Evolutionary conservation across 306 rosid species (phyloP), one percentile per base, ranked within the genome.

Genomic region (Acacia crassicarpa): DNA sequence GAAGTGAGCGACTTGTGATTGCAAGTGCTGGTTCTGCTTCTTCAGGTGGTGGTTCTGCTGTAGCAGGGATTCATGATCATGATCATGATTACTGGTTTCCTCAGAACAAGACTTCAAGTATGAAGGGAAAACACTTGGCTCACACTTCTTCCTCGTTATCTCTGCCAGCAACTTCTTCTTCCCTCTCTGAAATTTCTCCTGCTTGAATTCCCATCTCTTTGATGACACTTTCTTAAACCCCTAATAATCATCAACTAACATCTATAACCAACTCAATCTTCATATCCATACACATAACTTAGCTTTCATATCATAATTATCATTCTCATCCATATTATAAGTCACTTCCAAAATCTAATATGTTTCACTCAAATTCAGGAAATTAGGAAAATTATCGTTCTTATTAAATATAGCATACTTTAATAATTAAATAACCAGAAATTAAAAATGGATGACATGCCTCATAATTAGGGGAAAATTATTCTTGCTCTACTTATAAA

Each of bases 161-260:
- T 88, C 93, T 25, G 30, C 82, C 14, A 94, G 80, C 91, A 84
- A 72, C 0, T 89, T 76, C 88, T 66, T 87, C 58, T 89, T 69
- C 1, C 97, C 96, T 53, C 85, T 92, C 72, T 84, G 88, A 71
- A 94, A 94, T 84, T 91, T 92, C 83, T 94, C 94, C 54, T 94
- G 98, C 91, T 91, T 88, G 88, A 94, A 94, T 74, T 94, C 96
- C 98, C 98, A 94, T 82, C 85, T 83, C 77, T 91, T 91, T 0
- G 95, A 82, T 66, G 98, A 92, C 65, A 79, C 88, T 86, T 94
- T 94, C 83, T 89, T 94, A 76, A 94, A 94, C 58, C 98, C 97
- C 98, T 94, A 16, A 27, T 27, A 20, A 56, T 19, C 62, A 56
- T 8, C 23, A 56, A 56, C 25, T 20, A n/a, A 53, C 23, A 53